phyloP scores from a whole-genome alignment of 345 rosid genomes.

The Arabis hirsuta region DNA sequence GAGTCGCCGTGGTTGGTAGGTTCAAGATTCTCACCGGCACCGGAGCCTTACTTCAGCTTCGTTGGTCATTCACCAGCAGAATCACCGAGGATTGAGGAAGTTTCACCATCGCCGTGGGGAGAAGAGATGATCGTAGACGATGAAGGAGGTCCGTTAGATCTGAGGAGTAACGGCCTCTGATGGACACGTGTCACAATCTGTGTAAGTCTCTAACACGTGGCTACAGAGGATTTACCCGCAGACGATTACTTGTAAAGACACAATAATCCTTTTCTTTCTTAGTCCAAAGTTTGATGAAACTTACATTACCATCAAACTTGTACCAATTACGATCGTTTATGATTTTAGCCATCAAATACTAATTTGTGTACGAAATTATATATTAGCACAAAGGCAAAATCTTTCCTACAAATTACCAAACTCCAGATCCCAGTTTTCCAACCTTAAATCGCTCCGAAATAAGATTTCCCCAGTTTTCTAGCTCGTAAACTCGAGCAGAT shows the following conservation, averaged over 20 bases:
- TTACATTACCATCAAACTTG: not conserved
- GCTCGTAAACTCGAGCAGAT: slow-evolving; percentile 18
- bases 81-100: slow-evolving; percentile 31
- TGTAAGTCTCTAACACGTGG: not conserved
- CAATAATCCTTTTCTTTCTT: not conserved
- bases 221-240: not conserved
- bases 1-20: slow-evolving; percentile 19
- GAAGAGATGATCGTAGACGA: slow-evolving; percentile 30
- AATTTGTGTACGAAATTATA: not conserved
- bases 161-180: slow-evolving; percentile 29
- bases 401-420: slow-evolving; percentile 28
- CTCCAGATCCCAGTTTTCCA: slow-evolving; percentile 1
- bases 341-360: not conserved
- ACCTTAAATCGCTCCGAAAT: not conserved
- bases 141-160: slow-evolving; percentile 41
- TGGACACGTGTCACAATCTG: slow-evolving; percentile 19
- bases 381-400: slow-evolving; percentile 18
- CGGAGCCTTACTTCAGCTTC: slow-evolving; percentile 27
- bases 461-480: slow-evolving; percentile 15
- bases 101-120: slow-evolving; percentile 38
- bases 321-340: not conserved
- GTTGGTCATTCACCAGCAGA: slow-evolving; percentile 20
- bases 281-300: not conserved
- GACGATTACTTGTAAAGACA: not conserved
- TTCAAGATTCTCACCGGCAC: slow-evolving; percentile 34